Percentiles rank a stretch among this genome's conserved stretches.
phyloP scores from a whole-genome alignment of 2,329 filamentous ascomycete genomes.

The Colletotrichum somersetense region DNA sequence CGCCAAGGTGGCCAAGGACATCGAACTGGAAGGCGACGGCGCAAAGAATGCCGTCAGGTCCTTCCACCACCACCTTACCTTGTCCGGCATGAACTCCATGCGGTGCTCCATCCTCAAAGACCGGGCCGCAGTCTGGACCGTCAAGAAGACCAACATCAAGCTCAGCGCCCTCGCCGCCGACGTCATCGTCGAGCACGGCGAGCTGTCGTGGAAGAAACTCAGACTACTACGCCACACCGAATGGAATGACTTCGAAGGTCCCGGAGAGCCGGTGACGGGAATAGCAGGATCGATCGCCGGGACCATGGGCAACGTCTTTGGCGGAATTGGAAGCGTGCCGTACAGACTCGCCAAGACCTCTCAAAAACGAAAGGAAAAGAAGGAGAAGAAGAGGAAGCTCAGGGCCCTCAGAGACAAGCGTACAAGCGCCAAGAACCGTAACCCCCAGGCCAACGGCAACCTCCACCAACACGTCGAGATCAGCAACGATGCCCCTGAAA shows the following conservation, averaged over 20 bases:
- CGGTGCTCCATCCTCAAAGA: slow-evolving; percentile 75
- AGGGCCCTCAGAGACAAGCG: slow-evolving; percentile 47
- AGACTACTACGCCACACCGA: slow-evolving; percentile 75
- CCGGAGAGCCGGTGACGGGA: slow-evolving; percentile 79
- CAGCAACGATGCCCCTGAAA: slow-evolving; percentile 25
- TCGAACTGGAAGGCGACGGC: slow-evolving; percentile 74
- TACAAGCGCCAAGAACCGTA: slow-evolving; percentile 34
- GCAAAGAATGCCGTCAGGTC: slow-evolving; percentile 76
- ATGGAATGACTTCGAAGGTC: slow-evolving; percentile 83
- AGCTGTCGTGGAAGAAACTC: slow-evolving; percentile 73
- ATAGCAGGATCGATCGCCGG: slow-evolving; percentile 71
- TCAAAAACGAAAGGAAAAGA: slow-evolving; percentile 65
- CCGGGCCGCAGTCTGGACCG: slow-evolving; percentile 73
- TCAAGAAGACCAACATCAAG: slow-evolving; percentile 71
- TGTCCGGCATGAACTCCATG: slow-evolving; percentile 67
- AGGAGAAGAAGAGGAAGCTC: slow-evolving; percentile 62
- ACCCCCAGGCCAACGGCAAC: slow-evolving; percentile 22
- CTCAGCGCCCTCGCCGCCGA: slow-evolving; percentile 75
- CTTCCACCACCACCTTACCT: slow-evolving; percentile 72
- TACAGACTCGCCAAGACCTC: slow-evolving; percentile 70
- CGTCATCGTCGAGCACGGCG: slow-evolving; percentile 71
- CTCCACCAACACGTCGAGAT: slow-evolving; percentile 40
- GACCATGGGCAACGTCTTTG: slow-evolving; percentile 68
- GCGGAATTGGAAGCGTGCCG: slow-evolving; percentile 75
- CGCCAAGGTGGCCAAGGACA: slow-evolving; percentile 69